Percentiles rank a stretch among this genome's conserved stretches.
These are phyloP conservation scores for Clathrospora elynae DNA, from an alignment of 2,329 filamentous ascomycete species.

Conservation along the genomic window DNA sequence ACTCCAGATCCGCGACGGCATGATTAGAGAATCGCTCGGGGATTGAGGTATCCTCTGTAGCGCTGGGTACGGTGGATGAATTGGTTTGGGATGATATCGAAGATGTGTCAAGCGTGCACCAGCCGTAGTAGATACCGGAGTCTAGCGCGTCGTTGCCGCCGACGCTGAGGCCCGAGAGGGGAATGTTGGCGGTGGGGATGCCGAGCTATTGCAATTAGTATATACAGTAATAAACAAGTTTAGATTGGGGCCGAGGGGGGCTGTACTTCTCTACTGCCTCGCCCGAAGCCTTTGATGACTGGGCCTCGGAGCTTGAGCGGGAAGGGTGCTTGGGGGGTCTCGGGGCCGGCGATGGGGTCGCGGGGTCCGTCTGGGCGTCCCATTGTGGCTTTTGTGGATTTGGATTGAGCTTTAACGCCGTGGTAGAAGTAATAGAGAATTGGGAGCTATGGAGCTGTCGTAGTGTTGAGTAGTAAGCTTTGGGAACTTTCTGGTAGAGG, in stretches of 20 bases:
- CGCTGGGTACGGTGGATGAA: conserved; percentile 26
- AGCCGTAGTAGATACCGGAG: conserved; percentile 93
- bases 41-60: conserved; percentile 20
- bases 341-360: conserved; percentile 69
- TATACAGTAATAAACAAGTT: too few species aligned
- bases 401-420: too few species aligned
- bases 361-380: conserved; percentile 31
- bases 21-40: conserved; percentile 31
- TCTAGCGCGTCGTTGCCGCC: conserved; percentile 65
- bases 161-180: conserved; percentile 70
- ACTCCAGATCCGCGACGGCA: conserved; percentile 35
- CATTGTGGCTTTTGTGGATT: conserved; percentile 19
- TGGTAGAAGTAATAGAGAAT: background rate
- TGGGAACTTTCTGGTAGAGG: conserved; percentile 19
- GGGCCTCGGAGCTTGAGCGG: conserved; percentile 82
- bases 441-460: background rate
- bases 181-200: conserved; percentile 93
- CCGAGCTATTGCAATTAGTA: too few species aligned
- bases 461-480: conserved; percentile 6
- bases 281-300: conserved; percentile 90
- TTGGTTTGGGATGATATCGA: conserved; percentile 41
- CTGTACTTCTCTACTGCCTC: conserved; percentile 84
- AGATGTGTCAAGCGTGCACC: conserved; percentile 71
- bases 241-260: too few species aligned
- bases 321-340: conserved; percentile 74